A percentile compares a stretch with the other conserved stretches of the same genome.
phyloP scores from a whole-genome alignment of 345 rosid species.

The Durio zibethinus region DNA sequence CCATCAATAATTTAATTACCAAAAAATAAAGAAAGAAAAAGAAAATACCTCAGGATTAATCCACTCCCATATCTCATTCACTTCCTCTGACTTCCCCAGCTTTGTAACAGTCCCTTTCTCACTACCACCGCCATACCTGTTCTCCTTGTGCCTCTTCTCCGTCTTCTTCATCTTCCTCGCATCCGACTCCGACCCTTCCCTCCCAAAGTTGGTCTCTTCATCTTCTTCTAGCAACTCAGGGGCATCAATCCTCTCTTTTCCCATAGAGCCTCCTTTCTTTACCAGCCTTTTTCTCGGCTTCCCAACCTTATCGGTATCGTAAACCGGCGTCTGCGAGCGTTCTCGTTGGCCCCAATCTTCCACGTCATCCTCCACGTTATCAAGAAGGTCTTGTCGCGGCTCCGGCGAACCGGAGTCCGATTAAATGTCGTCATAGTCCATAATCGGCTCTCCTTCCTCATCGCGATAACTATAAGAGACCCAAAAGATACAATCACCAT shows the following conservation, averaged over 20 bases:
- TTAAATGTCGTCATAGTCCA: conserved; percentile 78
- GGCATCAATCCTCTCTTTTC: conserved; percentile 27
- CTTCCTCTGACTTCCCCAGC: conserved; percentile 46
- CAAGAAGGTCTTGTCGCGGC: conserved; percentile 44
- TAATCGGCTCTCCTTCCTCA: conserved; percentile 91
- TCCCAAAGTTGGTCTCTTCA: conserved; percentile 39
- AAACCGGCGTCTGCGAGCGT: conserved; percentile 64
- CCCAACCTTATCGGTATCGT: conserved; percentile 57
- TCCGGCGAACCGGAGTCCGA: conserved; percentile 65
- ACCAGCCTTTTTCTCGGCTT: conserved; percentile 84
- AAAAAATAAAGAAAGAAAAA: not conserved
- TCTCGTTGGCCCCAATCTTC: conserved; percentile 50
- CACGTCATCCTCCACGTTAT: conserved; percentile 57
- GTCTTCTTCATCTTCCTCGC: conserved; percentile 64
- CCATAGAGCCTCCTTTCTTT: conserved; percentile 56
- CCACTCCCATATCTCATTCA: conserved; percentile 96
- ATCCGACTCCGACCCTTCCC: conserved; percentile 36
- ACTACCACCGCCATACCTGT: conserved; percentile 28
- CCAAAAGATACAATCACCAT: not conserved
- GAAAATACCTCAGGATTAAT: conserved; percentile 70
- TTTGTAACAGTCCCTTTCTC: conserved; percentile 42
- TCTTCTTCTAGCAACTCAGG: conserved; percentile 62
- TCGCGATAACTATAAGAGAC: conserved; percentile 60
- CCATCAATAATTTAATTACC: conserved; percentile 13
- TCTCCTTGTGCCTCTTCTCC: conserved; percentile 51